Conservation (phyloP, 225 moss, liverwort and hornwort genomes). For the Physcomitrium patens region DNA sequence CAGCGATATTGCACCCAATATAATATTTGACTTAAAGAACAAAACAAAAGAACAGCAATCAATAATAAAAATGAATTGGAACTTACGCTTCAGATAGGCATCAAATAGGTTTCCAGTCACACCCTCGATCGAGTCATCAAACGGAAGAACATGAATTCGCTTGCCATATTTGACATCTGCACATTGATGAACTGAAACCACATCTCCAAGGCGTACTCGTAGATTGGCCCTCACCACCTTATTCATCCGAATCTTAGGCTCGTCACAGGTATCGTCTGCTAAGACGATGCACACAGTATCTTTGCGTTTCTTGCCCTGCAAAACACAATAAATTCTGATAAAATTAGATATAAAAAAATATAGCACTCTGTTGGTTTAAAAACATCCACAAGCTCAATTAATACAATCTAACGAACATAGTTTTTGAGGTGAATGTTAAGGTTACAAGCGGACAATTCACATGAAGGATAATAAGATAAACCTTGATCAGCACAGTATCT, state of each 20-base stretch:
- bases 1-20: neutral
- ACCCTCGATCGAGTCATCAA: slow-evolving; percentile 92
- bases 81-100: slow-evolving; percentile 85
- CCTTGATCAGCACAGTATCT: slow-evolving; percentile 92
- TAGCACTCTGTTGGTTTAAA: no score
- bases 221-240: slow-evolving; percentile 93
- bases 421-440: no score
- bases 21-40: no score
- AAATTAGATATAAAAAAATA: neutral
- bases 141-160: slow-evolving; percentile 89
- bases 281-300: slow-evolving; percentile 92
- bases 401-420: neutral
- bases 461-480: neutral
- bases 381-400: neutral
- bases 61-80: neutral
- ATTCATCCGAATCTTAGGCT: slow-evolving; percentile 91
- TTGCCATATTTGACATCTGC: slow-evolving; percentile 97
- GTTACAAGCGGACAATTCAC: neutral
- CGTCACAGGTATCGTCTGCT: slow-evolving; percentile 88
- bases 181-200: slow-evolving; percentile 91
- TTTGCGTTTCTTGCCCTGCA: slow-evolving; percentile 91
- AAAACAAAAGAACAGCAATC: neutral
- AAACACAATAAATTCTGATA: neutral
- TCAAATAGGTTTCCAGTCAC: slow-evolving; percentile 90
- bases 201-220: slow-evolving; percentile 86